A percentile compares a stretch with the other conserved stretches of the same genome.
These are phyloP conservation scores for Plasmodium sp. DNA, from an alignment of 169 alveolate species.

Conservation along the genomic window DNA sequence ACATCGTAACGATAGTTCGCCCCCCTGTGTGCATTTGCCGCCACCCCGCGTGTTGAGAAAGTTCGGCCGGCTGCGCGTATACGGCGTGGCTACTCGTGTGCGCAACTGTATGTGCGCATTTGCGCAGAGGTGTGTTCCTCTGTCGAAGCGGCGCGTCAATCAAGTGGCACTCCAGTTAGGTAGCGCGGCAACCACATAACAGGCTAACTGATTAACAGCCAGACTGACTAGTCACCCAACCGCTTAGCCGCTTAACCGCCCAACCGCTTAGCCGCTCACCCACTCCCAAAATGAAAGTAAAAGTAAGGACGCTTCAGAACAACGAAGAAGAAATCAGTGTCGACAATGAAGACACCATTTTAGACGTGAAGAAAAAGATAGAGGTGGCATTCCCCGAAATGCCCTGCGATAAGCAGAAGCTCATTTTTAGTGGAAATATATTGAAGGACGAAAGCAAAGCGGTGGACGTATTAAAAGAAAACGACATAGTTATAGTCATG, in stretches of 20 bases:
- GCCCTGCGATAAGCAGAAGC: conserved; percentile 81
- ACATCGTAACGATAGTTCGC: neutral
- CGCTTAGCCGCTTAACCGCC: neutral
- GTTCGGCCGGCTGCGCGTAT: neutral
- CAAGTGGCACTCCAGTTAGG: neutral
- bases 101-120: neutral
- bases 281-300: conserved; percentile 77
- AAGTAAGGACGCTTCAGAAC: conserved; percentile 84
- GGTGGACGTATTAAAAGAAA: conserved; percentile 81
- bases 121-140: neutral
- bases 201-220: neutral
- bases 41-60: neutral
- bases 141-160: neutral
- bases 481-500: conserved; percentile 85
- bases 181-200: neutral
- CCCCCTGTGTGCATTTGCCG: neutral
- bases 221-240: neutral
- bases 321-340: conserved; percentile 86
- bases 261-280: neutral
- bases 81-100: neutral
- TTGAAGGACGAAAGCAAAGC: conserved; percentile 79
- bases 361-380: conserved; percentile 80
- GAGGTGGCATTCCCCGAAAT: conserved; percentile 79
- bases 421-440: conserved; percentile 86
- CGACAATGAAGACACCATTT: conserved; percentile 79